These are phyloP conservation scores for Curvularia spicifera DNA, from an alignment of 2,329 filamentous ascomycete genomes.

Conservation along the genomic window DNA sequence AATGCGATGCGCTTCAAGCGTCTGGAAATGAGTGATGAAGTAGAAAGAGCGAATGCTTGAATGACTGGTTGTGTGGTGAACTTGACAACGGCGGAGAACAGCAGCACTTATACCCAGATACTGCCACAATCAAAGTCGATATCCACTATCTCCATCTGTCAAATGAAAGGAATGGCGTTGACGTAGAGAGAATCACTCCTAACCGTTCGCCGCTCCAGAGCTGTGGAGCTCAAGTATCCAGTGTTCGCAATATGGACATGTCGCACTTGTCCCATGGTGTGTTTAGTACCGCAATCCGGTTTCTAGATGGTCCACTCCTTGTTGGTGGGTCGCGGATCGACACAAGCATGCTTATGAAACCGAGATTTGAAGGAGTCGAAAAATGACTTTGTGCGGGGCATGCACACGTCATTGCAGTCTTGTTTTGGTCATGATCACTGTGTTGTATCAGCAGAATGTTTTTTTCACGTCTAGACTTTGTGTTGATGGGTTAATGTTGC, in stretches of 20 bases:
- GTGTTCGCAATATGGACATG: constrained; percentile 11
- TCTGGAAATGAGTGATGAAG: constrained; percentile 34
- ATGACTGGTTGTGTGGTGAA: constrained; percentile 12
- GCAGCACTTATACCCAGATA: constrained; percentile 24
- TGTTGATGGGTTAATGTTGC: not conserved
- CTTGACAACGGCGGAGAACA: constrained; percentile 1
- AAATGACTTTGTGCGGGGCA: not conserved
- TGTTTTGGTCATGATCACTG: not conserved
- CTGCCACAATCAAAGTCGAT: constrained; percentile 12
- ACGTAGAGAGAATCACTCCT: constrained; percentile 17
- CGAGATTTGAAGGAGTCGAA: constrained; percentile 23
- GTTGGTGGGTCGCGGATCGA: constrained; percentile 24
- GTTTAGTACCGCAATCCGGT: constrained; percentile 5
- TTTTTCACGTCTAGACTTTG: not conserved
- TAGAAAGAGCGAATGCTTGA: constrained; percentile 31
- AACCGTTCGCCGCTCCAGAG: constrained; percentile 21
- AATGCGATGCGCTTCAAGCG: constrained; percentile 38
- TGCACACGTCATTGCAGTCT: not conserved
- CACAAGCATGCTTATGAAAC: constrained; percentile 20
- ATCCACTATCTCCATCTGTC: constrained; percentile 18
- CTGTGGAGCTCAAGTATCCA: constrained; percentile 12
- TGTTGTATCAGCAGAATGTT: not conserved
- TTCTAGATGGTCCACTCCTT: constrained; percentile 14
- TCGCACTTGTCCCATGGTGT: constrained; percentile 22
- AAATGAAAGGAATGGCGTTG: constrained; percentile 11